These are phyloP conservation scores for Nicotiana obtusifolia DNA, from an alignment of 257 asterid species.

Conservation along the genomic window DNA sequence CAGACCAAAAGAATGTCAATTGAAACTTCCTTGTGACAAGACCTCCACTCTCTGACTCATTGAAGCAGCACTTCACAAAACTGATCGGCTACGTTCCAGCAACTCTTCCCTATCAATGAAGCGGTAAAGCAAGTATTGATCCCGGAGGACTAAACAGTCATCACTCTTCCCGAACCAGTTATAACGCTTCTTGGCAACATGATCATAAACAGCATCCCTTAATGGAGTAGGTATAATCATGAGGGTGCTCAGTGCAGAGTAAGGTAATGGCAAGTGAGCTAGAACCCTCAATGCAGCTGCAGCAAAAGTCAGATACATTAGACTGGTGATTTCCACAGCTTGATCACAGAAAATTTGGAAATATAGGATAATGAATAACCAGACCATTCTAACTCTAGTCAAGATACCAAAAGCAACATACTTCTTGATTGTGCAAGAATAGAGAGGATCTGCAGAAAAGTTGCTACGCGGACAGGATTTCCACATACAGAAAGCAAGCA, in stretches of 20 bases:
- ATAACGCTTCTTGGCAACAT: conserved; percentile 64
- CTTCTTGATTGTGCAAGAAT: background rate
- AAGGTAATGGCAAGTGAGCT: conserved; percentile 77
- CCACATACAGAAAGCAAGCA: conserved; percentile 2
- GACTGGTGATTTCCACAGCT: background rate
- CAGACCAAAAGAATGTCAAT: background rate
- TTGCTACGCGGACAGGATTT: background rate
- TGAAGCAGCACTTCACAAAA: conserved; percentile 7
- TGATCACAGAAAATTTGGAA: background rate
- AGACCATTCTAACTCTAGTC: background rate
- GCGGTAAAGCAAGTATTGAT: conserved; percentile 76
- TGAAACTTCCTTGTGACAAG: background rate
- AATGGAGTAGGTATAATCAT: conserved; percentile 66
- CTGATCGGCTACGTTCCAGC: conserved; percentile 39
- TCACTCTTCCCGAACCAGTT: conserved; percentile 73
- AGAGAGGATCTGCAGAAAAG: background rate
- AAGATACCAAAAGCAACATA: background rate
- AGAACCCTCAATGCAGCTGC: conserved; percentile 83
- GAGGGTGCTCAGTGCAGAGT: conserved; percentile 53
- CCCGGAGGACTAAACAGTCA: conserved; percentile 72
- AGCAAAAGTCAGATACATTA: conserved; percentile 9
- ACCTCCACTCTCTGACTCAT: background rate
- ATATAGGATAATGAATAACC: background rate
- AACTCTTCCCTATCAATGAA: conserved; percentile 83
- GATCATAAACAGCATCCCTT: conserved; percentile 77